These are phyloP conservation scores for Annulohypoxylon bovei DNA, from an alignment of 495 filamentous ascomycete species.

Conservation along the genomic window DNA sequence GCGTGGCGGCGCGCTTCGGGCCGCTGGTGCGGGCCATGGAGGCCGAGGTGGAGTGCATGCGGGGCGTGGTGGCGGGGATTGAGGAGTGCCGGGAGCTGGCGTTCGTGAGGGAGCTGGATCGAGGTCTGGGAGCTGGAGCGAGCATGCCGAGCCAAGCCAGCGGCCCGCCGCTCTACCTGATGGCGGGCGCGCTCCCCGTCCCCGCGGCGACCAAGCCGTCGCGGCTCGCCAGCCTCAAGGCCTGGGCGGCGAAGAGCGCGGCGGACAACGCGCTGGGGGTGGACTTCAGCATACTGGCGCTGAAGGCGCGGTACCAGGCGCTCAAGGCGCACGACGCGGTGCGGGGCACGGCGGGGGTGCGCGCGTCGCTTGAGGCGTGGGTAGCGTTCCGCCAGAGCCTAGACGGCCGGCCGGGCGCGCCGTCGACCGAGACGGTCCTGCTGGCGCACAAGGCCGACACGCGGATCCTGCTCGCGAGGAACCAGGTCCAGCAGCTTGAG, in stretches of 20 bases:
- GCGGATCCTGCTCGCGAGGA: conserved; percentile 7
- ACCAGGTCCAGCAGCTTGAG: background rate
- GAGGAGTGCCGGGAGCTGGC: background rate
- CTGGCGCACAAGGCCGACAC: conserved; percentile 22
- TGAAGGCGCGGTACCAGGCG: conserved; percentile 2
- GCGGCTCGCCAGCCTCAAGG: background rate
- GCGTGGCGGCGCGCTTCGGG: background rate
- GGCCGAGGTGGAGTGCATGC: conserved; percentile 8
- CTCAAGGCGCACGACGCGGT: background rate
- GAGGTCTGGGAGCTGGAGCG: too few relatives aligned
- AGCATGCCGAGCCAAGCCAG: too few relatives aligned
- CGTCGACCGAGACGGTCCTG: background rate
- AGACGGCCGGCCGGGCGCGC: background rate
- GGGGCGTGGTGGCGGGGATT: background rate
- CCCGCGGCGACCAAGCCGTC: background rate
- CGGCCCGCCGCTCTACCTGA: background rate
- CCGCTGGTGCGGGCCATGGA: background rate
- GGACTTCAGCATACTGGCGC: background rate
- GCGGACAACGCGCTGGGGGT: background rate
- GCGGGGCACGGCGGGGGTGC: background rate
- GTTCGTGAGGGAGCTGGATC: background rate
- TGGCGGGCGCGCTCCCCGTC: conserved; percentile 15
- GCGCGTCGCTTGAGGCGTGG: conserved; percentile 3
- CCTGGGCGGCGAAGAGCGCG: background rate
- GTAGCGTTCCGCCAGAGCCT: conserved; percentile 9